phyloP scores from a whole-genome alignment of 805 yeast species.

The Candida pseudofarinosa region DNA sequence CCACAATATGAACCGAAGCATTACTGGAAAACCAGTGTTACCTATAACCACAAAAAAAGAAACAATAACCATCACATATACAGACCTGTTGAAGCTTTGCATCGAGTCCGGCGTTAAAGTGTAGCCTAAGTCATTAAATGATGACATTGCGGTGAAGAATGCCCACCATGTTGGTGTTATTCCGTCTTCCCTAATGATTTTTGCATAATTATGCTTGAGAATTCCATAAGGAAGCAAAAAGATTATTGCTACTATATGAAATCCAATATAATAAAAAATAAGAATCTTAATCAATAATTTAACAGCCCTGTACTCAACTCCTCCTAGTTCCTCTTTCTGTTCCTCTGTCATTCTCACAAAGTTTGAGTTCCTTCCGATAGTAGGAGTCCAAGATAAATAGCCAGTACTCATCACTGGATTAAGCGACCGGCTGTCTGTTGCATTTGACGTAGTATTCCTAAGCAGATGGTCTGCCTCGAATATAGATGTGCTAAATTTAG shows the following conservation, averaged over 20 bases:
- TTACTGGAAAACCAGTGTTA: slow-evolving; percentile 89
- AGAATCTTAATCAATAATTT: slow-evolving; percentile 69
- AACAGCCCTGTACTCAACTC: slow-evolving; percentile 91
- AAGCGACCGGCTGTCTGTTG: slow-evolving; percentile 10
- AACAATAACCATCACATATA: slow-evolving; percentile 60
- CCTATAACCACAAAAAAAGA: slow-evolving; percentile 82
- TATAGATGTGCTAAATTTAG: slow-evolving; percentile 2
- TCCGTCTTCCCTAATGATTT: slow-evolving; percentile 49
- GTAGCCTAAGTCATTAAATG: slow-evolving; percentile 82
- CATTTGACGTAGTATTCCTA: slow-evolving; percentile 12
- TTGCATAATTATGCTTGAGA: slow-evolving; percentile 36
- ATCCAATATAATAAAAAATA: slow-evolving; percentile 66
- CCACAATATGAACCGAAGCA: slow-evolving; percentile 83
- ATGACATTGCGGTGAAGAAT: slow-evolving; percentile 71
- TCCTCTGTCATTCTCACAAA: slow-evolving; percentile 76
- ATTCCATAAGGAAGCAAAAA: slow-evolving; percentile 62
- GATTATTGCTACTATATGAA: slow-evolving; percentile 54
- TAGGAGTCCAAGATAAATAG: slow-evolving; percentile 87
- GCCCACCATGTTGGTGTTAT: slow-evolving; percentile 91
- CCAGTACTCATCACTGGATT: slow-evolving; percentile 44
- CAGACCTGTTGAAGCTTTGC: slow-evolving; percentile 57
- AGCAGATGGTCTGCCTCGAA: slow-evolving; percentile 11
- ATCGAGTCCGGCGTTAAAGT: slow-evolving; percentile 82
- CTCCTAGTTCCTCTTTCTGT: slow-evolving; percentile 94
- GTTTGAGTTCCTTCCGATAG: slow-evolving; percentile 88